Evolutionary conservation across 2,329 filamentous ascomycete species (phyloP).

Genomic region (Phaeophleospora eucalypticola): DNA sequence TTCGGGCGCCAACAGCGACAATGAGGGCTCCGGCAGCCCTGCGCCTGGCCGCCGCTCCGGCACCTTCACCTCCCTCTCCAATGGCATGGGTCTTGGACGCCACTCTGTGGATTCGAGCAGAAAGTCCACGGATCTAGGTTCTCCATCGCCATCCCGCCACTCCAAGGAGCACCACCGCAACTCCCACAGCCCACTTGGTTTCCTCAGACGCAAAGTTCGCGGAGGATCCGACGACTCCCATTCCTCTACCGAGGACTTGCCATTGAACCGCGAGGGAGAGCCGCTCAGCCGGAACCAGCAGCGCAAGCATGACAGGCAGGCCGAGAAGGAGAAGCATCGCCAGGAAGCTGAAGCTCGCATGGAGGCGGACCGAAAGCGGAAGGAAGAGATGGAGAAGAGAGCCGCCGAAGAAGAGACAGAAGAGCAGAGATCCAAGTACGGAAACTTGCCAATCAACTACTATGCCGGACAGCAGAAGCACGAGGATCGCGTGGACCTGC

Average conservation of each 20-base stretch:
- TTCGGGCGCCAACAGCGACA: slow-evolving; percentile 20
- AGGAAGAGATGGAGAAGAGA: slow-evolving; percentile 44
- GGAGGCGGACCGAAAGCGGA: slow-evolving; percentile 44
- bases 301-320: slow-evolving; percentile 46
- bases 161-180: slow-evolving; percentile 28
- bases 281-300: slow-evolving; percentile 48
- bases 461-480: slow-evolving; percentile 51
- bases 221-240: slow-evolving; percentile 30
- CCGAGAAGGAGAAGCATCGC: slow-evolving; percentile 42
- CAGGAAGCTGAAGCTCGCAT: slow-evolving; percentile 43
- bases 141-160: slow-evolving; percentile 16
- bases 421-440: slow-evolving; percentile 58
- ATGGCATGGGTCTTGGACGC: slow-evolving; percentile 20
- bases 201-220: slow-evolving; percentile 30
- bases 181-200: slow-evolving; percentile 33
- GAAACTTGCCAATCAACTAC: slow-evolving; percentile 55
- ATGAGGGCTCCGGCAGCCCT: slow-evolving; percentile 15
- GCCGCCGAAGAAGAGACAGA: slow-evolving; percentile 53
- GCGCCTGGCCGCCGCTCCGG: slow-evolving; percentile 12
- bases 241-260: slow-evolving; percentile 35
- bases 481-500: slow-evolving; percentile 47
- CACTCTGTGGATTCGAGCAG: slow-evolving; percentile 17
- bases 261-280: slow-evolving; percentile 49
- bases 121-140: slow-evolving; percentile 15
- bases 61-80: slow-evolving; percentile 25